Conservation (phyloP, 352 stramenopile genomes). For the Globisporangium nodosum region DNA sequence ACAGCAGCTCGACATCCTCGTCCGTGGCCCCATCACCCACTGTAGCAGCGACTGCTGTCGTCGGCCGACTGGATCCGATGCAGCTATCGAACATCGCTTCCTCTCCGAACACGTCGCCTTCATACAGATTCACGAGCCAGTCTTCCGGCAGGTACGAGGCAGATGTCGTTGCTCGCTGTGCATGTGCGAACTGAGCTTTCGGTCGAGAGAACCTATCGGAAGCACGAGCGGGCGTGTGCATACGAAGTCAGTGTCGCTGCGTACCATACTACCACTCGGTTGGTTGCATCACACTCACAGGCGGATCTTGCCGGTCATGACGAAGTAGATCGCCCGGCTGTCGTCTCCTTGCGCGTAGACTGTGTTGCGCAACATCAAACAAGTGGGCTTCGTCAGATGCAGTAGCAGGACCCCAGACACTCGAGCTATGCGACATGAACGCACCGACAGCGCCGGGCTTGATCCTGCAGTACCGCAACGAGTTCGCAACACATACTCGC, state of each 20-base stretch:
- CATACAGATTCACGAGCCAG: slow-evolving; percentile 22
- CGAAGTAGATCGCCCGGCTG: slow-evolving; percentile 22
- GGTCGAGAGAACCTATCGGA: slow-evolving; percentile 2
- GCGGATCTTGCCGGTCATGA: slow-evolving; percentile 24
- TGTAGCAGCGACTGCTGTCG: slow-evolving; percentile 19
- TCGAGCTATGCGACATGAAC: not conserved
- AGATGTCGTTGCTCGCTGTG: not conserved
- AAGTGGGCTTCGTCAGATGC: not conserved
- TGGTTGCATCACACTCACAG: slow-evolving; percentile 15
- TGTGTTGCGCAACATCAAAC: not conserved
- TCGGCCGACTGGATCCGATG: slow-evolving; percentile 10
- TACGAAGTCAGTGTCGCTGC: not conserved
- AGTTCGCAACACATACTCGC: slow-evolving; percentile 17
- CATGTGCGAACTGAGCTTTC: slow-evolving; percentile 1
- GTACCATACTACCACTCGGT: not conserved
- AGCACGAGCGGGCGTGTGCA: too few species aligned
- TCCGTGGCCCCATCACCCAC: not conserved
- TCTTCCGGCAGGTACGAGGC: not conserved
- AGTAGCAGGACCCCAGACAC: not conserved
- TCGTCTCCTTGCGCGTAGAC: slow-evolving; percentile 29
- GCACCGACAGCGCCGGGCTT: slow-evolving; percentile 16
- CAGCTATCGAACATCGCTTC: slow-evolving; percentile 21
- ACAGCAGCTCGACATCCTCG: slow-evolving; percentile 15
- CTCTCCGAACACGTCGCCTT: slow-evolving; percentile 41
- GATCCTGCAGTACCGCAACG: slow-evolving; percentile 20